phyloP scores from a whole-genome alignment of 495 filamentous ascomycete genomes.

The Rhizodiscina lignyota region DNA sequence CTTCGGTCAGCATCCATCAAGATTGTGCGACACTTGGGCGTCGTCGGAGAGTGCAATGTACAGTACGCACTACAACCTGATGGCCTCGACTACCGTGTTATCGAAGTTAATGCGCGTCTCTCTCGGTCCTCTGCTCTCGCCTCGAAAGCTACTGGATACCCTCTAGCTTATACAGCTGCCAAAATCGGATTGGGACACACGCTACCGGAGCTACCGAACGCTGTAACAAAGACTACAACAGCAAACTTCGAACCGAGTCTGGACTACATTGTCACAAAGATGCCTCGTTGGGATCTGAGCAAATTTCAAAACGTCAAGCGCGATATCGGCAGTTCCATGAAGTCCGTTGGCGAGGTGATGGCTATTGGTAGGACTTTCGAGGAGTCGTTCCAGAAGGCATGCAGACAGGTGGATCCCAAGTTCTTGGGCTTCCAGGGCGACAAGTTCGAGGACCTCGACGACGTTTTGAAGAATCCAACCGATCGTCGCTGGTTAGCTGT shows the following conservation, averaged over 20 bases:
- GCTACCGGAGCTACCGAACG: constrained; percentile 87
- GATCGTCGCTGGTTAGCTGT: constrained; percentile 95
- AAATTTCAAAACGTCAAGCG: constrained; percentile 99
- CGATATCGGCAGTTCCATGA: constrained; percentile 92
- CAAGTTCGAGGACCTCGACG: constrained; percentile 83
- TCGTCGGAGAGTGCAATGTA: constrained; percentile 97
- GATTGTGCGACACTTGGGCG: constrained; percentile 90
- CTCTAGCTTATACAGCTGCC: constrained; percentile 82
- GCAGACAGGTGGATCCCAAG: constrained; percentile 84
- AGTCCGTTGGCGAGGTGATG: constrained; percentile 98
- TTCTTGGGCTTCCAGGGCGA: constrained; percentile 91
- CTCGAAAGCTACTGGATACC: constrained; percentile 94
- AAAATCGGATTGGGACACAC: constrained; percentile 94
- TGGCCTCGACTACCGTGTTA: constrained; percentile 95
- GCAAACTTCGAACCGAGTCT: constrained; percentile 97
- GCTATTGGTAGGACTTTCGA: constrained; percentile 96
- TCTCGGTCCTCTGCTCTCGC: constrained; percentile 89
- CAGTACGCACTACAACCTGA: constrained; percentile 96
- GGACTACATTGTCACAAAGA: constrained; percentile 97
- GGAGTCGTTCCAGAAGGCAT: constrained; percentile 98
- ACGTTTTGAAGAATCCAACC: constrained; percentile 75
- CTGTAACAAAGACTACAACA: constrained; percentile 94
- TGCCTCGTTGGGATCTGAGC: constrained; percentile 89
- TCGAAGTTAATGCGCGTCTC: constrained; percentile 95
- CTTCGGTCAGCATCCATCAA: constrained; percentile 96